phyloP scores from a whole-genome alignment of 176 grass and related monocot species.

The Cenchrus purpureus region DNA sequence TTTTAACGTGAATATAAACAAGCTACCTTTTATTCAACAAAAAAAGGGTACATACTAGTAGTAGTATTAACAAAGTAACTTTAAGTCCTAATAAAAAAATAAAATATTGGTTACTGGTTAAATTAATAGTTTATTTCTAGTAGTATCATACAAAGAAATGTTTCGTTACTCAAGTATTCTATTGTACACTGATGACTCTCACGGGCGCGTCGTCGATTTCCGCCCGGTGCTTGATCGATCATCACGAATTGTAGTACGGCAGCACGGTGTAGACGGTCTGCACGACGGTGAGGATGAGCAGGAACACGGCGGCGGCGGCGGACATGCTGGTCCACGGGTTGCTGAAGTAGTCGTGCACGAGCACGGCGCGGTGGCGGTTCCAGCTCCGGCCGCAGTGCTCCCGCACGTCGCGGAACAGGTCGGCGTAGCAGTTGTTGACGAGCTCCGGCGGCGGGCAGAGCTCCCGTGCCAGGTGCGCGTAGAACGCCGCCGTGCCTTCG shows the following conservation, averaged over 20 bases:
- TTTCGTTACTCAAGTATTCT: no score
- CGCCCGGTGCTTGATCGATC: not conserved
- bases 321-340: constrained; percentile 66
- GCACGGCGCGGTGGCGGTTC: constrained; percentile 51
- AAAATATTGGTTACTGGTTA: no score
- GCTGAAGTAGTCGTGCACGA: constrained; percentile 59
- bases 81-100: no score
- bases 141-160: no score
- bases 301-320: constrained; percentile 52
- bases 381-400: constrained; percentile 45
- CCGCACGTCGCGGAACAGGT: constrained; percentile 26
- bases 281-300: constrained; percentile 60
- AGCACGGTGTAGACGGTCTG: constrained; percentile 63
- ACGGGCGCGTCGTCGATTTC: no score
- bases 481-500: constrained; percentile 45
- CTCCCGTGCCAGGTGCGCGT: constrained; percentile 39
- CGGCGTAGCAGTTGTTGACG: constrained; percentile 47
- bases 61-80: no score
- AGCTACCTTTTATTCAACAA: no score
- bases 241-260: constrained; percentile 22
- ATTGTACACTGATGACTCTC: no score
- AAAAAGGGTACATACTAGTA: no score
- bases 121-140: no score
- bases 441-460: constrained; percentile 44
- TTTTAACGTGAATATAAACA: no score